Base-by-base conservation (phyloP, 2,329 filamentous ascomycete genomes). In the Nemania sp. region DNA sequence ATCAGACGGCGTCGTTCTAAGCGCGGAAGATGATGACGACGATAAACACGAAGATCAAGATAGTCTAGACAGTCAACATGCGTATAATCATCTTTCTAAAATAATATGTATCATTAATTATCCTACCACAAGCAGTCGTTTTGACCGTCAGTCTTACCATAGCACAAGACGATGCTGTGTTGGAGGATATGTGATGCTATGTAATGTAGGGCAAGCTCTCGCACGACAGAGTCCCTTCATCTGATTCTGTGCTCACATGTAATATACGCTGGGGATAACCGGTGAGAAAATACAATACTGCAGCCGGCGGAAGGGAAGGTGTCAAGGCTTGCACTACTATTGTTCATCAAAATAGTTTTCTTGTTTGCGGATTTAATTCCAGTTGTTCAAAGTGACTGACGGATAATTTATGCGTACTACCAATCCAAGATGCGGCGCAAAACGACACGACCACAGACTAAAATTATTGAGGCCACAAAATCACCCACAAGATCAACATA, bases 41-140 rank as follows among this genome's bases (percentile, higher is more conserved):
- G 7, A 29, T n/a, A 52, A 17, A 59, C 35, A 37, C 17, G 17
- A 47, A 12, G 10, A n/a, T 39, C 4, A 39, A 29, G 25, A 29
- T 50, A 11, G 35, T 29, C 63, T 69, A 69, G 68, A 65, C 71
- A 68, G 66, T 66, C 67, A 65, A 68, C 71, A 70, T 65, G 51
- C 66, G 66, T 64, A 55, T 61, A 29, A 29, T 29, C 4, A 29
- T 7, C 25, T 29, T 29, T 29, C 25, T 29, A 3, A 29, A 29
- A 29, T 29, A 29, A 29, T 4, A 29, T n/a, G n/a, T 29, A 29
- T 29, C 25, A 7, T 7, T 29, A n/a, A n/a, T 7, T 29, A 7
- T 7, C 25, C 25, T 29, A 29, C 3, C 25, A 3, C 7, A 29
- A 7, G 25, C 7, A 29, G 25, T 7, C 25, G 7, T 29, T 29